Percentiles rank a stretch among this genome's conserved stretches.
Conservation (phyloP, 805 yeast genomes). For the Jamesozyma hellenica region DNA sequence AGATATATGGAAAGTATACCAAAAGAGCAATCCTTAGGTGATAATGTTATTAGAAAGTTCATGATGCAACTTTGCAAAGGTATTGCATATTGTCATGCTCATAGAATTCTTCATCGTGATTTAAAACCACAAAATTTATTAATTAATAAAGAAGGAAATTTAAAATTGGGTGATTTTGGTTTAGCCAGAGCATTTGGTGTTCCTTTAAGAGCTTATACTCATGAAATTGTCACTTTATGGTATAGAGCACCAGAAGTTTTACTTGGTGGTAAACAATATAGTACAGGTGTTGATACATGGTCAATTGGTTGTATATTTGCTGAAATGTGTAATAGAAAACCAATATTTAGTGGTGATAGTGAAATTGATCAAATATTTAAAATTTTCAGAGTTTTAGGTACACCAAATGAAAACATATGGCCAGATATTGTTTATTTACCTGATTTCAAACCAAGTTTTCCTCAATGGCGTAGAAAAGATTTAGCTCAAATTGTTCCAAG, state of each 20-base stretch:
- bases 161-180: conserved; percentile 94
- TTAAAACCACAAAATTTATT: conserved; percentile 91
- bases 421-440: conserved; percentile 90
- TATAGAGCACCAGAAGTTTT: conserved; percentile 96
- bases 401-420: conserved; percentile 94
- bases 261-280: conserved; percentile 87
- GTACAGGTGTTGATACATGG: conserved; percentile 97
- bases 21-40: conserved; percentile 81
- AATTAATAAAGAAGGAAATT: conserved; percentile 80
- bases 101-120: conserved; percentile 60
- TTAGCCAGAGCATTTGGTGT: conserved; percentile 96
- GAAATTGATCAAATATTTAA: conserved; percentile 91
- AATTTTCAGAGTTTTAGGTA: conserved; percentile 89
- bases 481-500: conserved; percentile 68
- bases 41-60: conserved; percentile 74
- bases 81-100: conserved; percentile 57
- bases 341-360: conserved; percentile 90
- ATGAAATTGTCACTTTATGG: conserved; percentile 97
- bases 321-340: conserved; percentile 97
- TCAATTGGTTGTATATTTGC: conserved; percentile 97
- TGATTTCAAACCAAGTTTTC: conserved; percentile 77
- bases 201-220: conserved; percentile 93
- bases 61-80: conserved; percentile 92
- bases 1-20: conserved; percentile 86
- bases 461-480: conserved; percentile 82